Conservation (phyloP, 2,329 filamentous ascomycete genomes). For the Pseudogymnoascus sp. region DNA sequence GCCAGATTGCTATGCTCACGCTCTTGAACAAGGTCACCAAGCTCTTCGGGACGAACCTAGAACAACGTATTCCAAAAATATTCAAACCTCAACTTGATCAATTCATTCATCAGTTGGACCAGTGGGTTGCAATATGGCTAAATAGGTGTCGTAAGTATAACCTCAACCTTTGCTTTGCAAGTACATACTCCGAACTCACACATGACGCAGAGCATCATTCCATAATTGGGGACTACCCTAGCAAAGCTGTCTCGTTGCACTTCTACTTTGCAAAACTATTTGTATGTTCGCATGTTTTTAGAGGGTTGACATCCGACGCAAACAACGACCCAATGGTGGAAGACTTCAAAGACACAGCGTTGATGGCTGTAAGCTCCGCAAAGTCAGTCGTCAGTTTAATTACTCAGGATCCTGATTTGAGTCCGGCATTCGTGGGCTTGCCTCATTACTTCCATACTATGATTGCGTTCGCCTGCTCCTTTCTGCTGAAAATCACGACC, state of each 20-base stretch:
- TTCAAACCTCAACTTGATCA: constrained; percentile 25
- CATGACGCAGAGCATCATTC: neutral
- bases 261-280: constrained; percentile 29
- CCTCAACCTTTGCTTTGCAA: too few relatives aligned
- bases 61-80: constrained; percentile 37
- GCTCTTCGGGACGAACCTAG: constrained; percentile 49
- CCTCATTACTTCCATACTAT: constrained; percentile 31
- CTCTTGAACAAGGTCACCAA: constrained; percentile 51
- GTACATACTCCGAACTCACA: neutral
- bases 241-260: constrained; percentile 17
- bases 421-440: constrained; percentile 24
- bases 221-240: constrained; percentile 9
- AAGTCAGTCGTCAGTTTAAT: constrained; percentile 25
- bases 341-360: neutral
- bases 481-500: constrained; percentile 29
- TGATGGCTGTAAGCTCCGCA: constrained; percentile 12
- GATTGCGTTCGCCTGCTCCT: constrained; percentile 29
- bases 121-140: constrained; percentile 32
- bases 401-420: constrained; percentile 26
- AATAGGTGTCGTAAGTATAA: constrained; percentile 25
- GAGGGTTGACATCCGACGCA: constrained; percentile 12
- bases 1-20: constrained; percentile 51
- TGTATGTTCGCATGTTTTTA: constrained; percentile 23
- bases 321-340: constrained; percentile 7
- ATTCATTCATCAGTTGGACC: constrained; percentile 30